Conservation (phyloP, 2,329 filamentous ascomycete species). For the Triangularia verruculosa region DNA sequence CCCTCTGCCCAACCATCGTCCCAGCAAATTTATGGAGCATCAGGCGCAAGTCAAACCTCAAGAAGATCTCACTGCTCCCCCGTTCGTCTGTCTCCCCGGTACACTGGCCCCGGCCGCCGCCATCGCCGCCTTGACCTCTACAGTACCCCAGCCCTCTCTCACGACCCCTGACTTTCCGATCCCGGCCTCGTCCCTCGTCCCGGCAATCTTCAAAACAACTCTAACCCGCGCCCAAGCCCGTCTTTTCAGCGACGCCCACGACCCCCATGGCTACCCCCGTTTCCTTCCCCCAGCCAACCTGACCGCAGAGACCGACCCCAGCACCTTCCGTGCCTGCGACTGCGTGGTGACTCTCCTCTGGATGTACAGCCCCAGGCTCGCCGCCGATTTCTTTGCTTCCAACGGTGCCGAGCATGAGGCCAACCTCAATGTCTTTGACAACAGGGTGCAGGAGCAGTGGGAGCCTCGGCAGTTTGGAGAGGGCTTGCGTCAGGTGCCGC, state of each 20-base stretch:
- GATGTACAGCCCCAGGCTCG: not conserved
- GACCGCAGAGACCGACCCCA: not conserved
- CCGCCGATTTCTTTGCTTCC: not conserved
- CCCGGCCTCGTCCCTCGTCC: not conserved
- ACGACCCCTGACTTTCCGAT: not conserved
- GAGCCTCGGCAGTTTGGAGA: not conserved
- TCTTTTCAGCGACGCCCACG: not conserved
- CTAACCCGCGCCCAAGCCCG: not conserved
- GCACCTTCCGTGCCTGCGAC: not conserved
- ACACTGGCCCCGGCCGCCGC: not conserved
- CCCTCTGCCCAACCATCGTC: not conserved
- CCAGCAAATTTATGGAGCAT: not conserved
- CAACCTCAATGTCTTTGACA: not conserved
- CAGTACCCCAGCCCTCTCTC: not conserved
- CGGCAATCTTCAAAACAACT: not conserved
- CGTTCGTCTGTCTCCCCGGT: not conserved
- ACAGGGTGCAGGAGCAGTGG: not conserved
- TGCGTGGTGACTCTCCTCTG: not conserved
- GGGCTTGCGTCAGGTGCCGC: not conserved
- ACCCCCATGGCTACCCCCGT: not conserved
- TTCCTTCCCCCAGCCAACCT: not conserved
- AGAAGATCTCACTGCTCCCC: not conserved
- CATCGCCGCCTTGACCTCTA: not conserved
- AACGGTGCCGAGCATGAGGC: not conserved
- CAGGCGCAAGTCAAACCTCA: not conserved